These are phyloP conservation scores for Coniferiporia weirii DNA, from an alignment of 1,284 basidiomycete genomes.

Conservation along the genomic window DNA sequence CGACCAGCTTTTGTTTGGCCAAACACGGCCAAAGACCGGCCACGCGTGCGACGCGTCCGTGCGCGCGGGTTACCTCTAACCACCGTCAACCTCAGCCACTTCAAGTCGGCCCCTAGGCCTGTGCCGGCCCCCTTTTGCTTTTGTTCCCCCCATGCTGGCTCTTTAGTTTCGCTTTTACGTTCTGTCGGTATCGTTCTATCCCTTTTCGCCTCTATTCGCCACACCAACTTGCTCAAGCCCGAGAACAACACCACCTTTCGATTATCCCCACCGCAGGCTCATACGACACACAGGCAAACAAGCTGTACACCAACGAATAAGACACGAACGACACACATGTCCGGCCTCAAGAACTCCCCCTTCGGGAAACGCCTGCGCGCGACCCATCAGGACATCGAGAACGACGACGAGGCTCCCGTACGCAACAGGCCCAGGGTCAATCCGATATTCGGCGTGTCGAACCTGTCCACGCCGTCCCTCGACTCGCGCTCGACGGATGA, in stretches of 20 bases:
- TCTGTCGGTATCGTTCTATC: slow-evolving; percentile 9
- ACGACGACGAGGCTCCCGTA: slow-evolving; percentile 38
- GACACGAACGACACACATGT: slow-evolving; percentile 37
- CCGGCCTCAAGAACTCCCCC: slow-evolving; percentile 71
- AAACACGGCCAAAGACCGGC: not conserved
- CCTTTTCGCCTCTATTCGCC: not conserved
- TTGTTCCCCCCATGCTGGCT: slow-evolving; percentile 7
- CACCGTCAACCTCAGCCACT: slow-evolving; percentile 13
- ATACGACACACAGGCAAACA: slow-evolving; percentile 1
- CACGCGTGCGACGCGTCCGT: not conserved
- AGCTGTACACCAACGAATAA: slow-evolving; percentile 7
- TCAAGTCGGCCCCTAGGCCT: slow-evolving; percentile 7
- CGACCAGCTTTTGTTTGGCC: not conserved
- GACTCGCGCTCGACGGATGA: slow-evolving; percentile 53
- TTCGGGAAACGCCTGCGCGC: slow-evolving; percentile 74
- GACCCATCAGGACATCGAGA: slow-evolving; percentile 50
- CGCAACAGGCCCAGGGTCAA: slow-evolving; percentile 50
- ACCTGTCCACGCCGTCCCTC: slow-evolving; percentile 46
- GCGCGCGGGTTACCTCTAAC: not conserved
- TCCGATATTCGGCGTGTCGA: slow-evolving; percentile 44
- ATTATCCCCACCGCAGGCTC: not conserved
- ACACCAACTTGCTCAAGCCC: not conserved
- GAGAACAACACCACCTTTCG: slow-evolving; percentile 6
- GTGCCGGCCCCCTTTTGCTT: not conserved
- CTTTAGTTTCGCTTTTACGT: slow-evolving; percentile 4